Evolutionary conservation across 345 rosid genomes (phyloP), one percentile per base, ranked within the genome.

Genomic region (Syzygium aqueum): DNA sequence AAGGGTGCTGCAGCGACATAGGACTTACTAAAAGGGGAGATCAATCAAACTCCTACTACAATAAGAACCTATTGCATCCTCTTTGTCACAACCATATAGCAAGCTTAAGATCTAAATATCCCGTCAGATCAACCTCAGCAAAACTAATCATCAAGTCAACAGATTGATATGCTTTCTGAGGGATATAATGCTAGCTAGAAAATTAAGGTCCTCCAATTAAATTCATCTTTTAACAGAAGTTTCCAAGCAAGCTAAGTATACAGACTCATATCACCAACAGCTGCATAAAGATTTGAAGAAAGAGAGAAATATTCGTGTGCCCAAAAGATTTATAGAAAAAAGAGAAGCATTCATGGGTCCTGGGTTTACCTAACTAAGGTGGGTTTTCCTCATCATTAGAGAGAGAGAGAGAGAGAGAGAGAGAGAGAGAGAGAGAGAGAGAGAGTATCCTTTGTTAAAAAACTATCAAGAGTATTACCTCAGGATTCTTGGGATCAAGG

Each of bases 401-500:
- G 10, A 17, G 78, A 28, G 43, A 65, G 80, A 33, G 25, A 67
- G 78, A 33, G 63, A 57, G 28, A 25, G 65, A 25, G 65, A n/a
- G n/a, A 85, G n/a, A n/a, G 10, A 17, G 78, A 28, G 43, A 85
- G n/a, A n/a, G 10, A 17, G 78, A 28, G 43, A 25, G 30, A 73
- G 11, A 73, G 11, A 17, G 10, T 30, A 16, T 30, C 43, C 22
- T 16, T 21, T 67, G 43, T 67, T 67, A 30, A 30, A 53, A 67
- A 30, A 67, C 22, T 67, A 85, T 77, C 84, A 30, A 30, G 25
- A 84, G 85, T 54, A 63, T 56, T 87, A 97, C 99, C 99, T 93
- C 96, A 49, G 95, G 94, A 84, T 89, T 93, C 89, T 91, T 94
- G 50, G 98, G 96, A 92, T 96, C 98, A 91, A 97, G 88, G 84